phyloP scores from a whole-genome alignment of 1,284 basidiomycete species.

The Kwoniella shivajii region DNA sequence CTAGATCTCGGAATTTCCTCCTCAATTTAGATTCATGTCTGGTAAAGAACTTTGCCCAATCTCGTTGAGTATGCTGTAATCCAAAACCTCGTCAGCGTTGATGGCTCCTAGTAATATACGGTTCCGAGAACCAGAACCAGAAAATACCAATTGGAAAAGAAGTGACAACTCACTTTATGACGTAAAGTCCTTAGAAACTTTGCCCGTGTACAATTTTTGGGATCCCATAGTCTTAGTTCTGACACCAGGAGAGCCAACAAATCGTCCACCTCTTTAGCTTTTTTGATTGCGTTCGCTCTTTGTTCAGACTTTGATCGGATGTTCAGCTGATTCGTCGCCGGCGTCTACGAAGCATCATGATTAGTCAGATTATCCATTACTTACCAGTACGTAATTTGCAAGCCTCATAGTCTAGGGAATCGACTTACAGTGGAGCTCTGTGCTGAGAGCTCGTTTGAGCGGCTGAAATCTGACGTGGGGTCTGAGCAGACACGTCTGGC shows the following conservation, averaged over 20 bases:
- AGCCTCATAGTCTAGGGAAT: too few relatives aligned
- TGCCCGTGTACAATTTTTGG: background rate
- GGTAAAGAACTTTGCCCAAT: background rate
- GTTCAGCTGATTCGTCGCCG: too few relatives aligned
- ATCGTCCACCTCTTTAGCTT: background rate
- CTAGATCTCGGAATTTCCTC: background rate
- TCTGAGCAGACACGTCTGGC: too few relatives aligned
- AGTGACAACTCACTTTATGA: background rate
- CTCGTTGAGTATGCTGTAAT: background rate
- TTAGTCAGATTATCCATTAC: too few relatives aligned
- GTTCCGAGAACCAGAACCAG: background rate
- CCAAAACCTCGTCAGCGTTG: background rate
- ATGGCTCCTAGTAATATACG: background rate
- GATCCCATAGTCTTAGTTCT: background rate
- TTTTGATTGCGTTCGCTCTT: too few relatives aligned
- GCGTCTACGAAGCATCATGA: too few relatives aligned
- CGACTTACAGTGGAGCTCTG: too few relatives aligned
- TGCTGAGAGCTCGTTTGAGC: too few relatives aligned
- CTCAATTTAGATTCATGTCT: background rate
- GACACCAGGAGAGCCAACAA: background rate
- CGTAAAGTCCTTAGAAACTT: background rate
- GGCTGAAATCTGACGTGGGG: too few relatives aligned
- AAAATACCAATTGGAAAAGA: background rate
- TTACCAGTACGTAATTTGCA: too few relatives aligned
- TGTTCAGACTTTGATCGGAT: too few relatives aligned